phyloP scores from a whole-genome alignment of 1,284 basidiomycete species.

The Cerrena zonata region DNA sequence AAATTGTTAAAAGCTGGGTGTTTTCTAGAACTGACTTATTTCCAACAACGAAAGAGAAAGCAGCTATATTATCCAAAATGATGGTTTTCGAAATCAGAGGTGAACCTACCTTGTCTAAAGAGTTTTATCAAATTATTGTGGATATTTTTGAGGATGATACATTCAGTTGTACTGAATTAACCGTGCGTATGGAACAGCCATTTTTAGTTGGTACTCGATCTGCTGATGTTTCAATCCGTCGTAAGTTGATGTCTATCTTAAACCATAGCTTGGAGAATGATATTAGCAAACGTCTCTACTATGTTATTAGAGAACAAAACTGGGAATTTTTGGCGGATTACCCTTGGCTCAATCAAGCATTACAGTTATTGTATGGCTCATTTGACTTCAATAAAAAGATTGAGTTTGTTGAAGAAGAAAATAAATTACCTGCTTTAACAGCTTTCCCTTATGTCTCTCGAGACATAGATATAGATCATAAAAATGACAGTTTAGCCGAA shows the following conservation, averaged over 20 bases:
- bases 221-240: conserved; percentile 74
- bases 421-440: too few species aligned
- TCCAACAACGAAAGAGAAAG: conserved; percentile 95
- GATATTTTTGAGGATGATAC: conserved; percentile 89
- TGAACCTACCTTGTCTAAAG: conserved; percentile 69
- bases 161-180: conserved; percentile 88
- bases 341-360: conserved; percentile 92
- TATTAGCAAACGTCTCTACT: conserved; percentile 78
- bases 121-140: conserved; percentile 87
- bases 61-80: conserved; percentile 87
- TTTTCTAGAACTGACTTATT: conserved; percentile 77
- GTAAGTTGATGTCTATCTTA: conserved; percentile 86
- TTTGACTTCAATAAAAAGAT: too few species aligned
- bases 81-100: conserved; percentile 78
- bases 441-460: too few species aligned
- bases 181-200: conserved; percentile 86
- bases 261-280: conserved; percentile 85
- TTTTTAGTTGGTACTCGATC: conserved; percentile 91
- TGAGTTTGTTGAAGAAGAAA: too few species aligned
- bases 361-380: conserved; percentile 89
- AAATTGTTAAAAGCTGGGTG: conserved; percentile 86
- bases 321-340: conserved; percentile 93
- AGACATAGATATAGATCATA: too few species aligned
- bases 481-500: too few species aligned
- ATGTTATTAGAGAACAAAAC: conserved; percentile 88